Evolutionary conservation across 345 rosid species (phyloP), one percentile per base, ranked within the genome.

Genomic region (Ceriops decandra): DNA sequence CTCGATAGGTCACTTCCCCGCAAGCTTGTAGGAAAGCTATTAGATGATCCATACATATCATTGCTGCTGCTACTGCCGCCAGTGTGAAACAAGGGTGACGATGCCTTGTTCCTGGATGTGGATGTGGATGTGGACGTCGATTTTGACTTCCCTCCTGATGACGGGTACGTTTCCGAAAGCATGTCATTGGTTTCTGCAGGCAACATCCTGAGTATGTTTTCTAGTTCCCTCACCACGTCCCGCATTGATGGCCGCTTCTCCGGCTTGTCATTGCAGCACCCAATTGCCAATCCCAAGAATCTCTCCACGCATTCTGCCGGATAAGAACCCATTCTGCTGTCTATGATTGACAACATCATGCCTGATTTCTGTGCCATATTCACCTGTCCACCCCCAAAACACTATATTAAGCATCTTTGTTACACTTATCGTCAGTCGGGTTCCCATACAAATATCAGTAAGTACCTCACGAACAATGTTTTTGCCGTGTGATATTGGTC

Each of bases 221-320:
- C 89, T 19, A 83, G 69, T 76, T 85, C 85, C 67, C 87, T 72
- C 30, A 83, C 89, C 15, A 79, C 76, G 47, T 79, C 81, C 69
- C 68, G 56, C 85, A 85, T 85, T 46, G 78, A 27, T 21, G 81
- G 89, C 33, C 87, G 73, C 26, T 19, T 31, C 38, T 77, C 73
- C 0, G 76, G 76, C 10, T 73, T 57, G 35, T 83, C 84, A 57
- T 52, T 65, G 26, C 82, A 79, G 67, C 87, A 85, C 57, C 46
- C 72, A 9, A 85, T 76, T 38, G 85, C 87, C 62, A 85, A 60
- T 52, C 69, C 82, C 80, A 81, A 68, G 57, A 81, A 83, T 36
- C 74, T 81, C 68, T 76, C 56, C 6, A 79, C 72, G 63, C 81
- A 56, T 47, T 80, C 85, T 2, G 74, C 65, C 0, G 78, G 58